These are phyloP conservation scores for Taphrina communis DNA, from an alignment of 1,139 yeast genomes.

Conservation along the genomic window DNA sequence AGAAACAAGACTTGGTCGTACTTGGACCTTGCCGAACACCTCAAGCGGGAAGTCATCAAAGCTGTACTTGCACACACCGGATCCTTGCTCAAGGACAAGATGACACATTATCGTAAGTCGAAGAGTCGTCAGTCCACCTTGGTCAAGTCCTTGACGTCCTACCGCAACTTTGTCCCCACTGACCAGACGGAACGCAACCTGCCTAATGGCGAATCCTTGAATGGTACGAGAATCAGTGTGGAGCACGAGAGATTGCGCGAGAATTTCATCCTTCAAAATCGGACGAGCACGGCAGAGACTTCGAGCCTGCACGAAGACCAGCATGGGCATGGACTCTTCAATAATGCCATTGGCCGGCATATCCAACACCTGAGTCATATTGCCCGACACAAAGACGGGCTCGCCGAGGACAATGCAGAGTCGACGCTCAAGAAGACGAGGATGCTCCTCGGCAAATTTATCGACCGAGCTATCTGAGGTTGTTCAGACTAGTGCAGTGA, in stretches of 20 bases:
- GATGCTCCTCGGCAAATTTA: constrained; percentile 43
- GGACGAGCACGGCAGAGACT: constrained; percentile 20
- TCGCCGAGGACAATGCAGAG: constrained; percentile 41
- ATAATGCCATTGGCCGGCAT: constrained; percentile 39
- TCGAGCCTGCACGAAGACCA: constrained; percentile 21
- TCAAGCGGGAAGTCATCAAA: constrained; percentile 72
- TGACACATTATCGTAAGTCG: constrained; percentile 54
- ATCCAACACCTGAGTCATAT: constrained; percentile 37
- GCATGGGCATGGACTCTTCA: constrained; percentile 23
- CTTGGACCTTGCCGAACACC: constrained; percentile 68
- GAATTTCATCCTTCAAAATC: neutral
- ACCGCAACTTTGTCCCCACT: constrained; percentile 16
- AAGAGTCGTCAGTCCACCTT: constrained; percentile 52
- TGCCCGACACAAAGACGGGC: constrained; percentile 35
- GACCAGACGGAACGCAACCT: constrained; percentile 4
- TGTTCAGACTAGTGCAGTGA: neutral
- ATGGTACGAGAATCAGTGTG: neutral
- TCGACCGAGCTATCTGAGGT: constrained; percentile 17
- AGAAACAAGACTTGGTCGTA: constrained; percentile 77
- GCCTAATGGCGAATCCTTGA: neutral
- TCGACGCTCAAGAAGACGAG: constrained; percentile 38
- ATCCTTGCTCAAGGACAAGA: constrained; percentile 76
- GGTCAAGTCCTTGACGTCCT: constrained; percentile 54
- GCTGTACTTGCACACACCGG: constrained; percentile 78
- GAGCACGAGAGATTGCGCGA: constrained; percentile 1